Evolutionary conservation across 768 basidiomycete genomes (phyloP).

Genomic region (Coprinopsis cinerea): DNA sequence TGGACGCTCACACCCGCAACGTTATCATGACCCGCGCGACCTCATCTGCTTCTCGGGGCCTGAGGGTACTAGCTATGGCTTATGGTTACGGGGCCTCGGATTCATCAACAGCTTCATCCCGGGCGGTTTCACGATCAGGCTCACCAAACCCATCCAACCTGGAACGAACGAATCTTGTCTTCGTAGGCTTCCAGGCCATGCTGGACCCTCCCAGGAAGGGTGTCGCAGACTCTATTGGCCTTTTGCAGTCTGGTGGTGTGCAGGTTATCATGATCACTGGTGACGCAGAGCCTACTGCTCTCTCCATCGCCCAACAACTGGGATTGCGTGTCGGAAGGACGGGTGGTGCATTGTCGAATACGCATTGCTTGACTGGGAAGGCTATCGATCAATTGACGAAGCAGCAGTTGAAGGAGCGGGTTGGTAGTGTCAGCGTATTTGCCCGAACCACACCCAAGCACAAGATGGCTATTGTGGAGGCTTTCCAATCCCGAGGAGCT

Average conservation of each 20-base stretch:
- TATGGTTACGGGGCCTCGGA: constrained; percentile 70
- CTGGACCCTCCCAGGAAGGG: constrained; percentile 90
- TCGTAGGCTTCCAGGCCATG: constrained; percentile 94
- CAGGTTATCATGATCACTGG: constrained; percentile 99
- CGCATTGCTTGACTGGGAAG: constrained; percentile 69
- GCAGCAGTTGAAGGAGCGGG: constrained; percentile 74
- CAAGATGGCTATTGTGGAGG: constrained; percentile 96
- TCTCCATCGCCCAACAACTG: constrained; percentile 81
- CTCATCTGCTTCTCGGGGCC: constrained; percentile 63
- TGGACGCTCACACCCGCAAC: constrained; percentile 63
- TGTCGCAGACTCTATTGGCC: constrained; percentile 81
- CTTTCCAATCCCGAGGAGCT: constrained; percentile 82
- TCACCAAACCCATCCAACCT: constrained; percentile 19
- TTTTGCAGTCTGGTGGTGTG: constrained; percentile 80
- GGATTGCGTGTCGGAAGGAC: constrained; percentile 72
- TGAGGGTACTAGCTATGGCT: constrained; percentile 90
- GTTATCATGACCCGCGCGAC: constrained; percentile 70
- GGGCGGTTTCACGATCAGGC: constrained; percentile 21
- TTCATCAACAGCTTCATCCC: constrained; percentile 21
- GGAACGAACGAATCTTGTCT: constrained; percentile 60
- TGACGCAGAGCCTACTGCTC: constrained; percentile 85
- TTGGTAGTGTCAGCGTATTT: constrained; percentile 82
- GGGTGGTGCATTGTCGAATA: constrained; percentile 27
- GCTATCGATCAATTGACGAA: constrained; percentile 83
- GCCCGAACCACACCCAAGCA: constrained; percentile 94